A percentile compares a stretch with the other conserved stretches of the same genome.
phyloP scores from a whole-genome alignment of 2,329 filamentous ascomycete species.

The Septoria petroselini region DNA sequence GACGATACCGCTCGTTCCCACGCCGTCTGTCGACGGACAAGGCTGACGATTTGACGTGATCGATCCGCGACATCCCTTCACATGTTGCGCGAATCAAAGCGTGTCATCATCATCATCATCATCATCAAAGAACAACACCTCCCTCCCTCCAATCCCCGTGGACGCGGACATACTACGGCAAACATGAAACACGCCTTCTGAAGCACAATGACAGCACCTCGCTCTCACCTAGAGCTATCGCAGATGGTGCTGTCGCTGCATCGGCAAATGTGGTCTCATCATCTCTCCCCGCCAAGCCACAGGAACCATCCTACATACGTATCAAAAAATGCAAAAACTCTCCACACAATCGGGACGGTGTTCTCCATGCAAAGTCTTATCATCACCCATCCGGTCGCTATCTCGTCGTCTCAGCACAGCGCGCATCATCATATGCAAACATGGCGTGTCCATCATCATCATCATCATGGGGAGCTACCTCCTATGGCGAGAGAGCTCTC shows the following conservation, averaged over 20 bases:
- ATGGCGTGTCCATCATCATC: neutral
- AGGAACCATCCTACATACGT: neutral
- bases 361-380: neutral
- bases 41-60: neutral
- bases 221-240: neutral
- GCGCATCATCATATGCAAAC: neutral
- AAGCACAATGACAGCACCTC: slow-evolving; percentile 17
- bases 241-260: neutral
- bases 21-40: neutral
- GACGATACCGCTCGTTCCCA: neutral
- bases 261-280: neutral
- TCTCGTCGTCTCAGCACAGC: neutral
- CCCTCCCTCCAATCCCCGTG: slow-evolving; percentile 4
- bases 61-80: neutral
- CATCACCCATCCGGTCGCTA: neutral
- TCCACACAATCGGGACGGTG: neutral
- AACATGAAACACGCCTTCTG: slow-evolving; percentile 13
- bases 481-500: neutral
- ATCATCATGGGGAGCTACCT: neutral
- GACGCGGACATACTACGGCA: slow-evolving; percentile 4
- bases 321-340: neutral
- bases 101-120: too few relatives aligned
- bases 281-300: neutral
- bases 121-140: too few relatives aligned
- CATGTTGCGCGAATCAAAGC: neutral